Percentiles rank a stretch among this genome's conserved stretches.
These are phyloP conservation scores for Solanum arcanum DNA, from an alignment of 257 asterid genomes.

Conservation along the genomic window DNA sequence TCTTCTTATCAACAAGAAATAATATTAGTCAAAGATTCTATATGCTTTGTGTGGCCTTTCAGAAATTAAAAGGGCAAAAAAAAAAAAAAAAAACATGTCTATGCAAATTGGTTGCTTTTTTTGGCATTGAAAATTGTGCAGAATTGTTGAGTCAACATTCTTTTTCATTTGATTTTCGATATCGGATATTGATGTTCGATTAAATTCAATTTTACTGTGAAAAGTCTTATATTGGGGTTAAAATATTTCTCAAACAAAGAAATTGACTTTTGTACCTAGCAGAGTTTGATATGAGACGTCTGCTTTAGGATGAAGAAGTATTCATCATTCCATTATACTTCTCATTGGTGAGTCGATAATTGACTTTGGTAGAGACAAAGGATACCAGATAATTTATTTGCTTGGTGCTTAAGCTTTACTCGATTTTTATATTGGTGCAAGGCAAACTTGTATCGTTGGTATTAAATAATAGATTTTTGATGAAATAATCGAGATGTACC, in stretches of 20 bases:
- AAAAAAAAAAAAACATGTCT: not conserved
- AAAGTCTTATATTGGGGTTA: not conserved
- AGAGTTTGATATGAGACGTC: not conserved
- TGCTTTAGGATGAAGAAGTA: too few relatives aligned
- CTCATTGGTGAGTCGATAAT: not conserved
- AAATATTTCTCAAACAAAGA: not conserved
- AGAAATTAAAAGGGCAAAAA: not conserved
- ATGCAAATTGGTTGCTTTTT: not conserved
- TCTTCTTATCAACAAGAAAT: not conserved
- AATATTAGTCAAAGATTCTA: not conserved
- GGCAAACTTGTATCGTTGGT: not conserved
- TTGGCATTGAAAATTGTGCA: not conserved
- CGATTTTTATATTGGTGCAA: not conserved
- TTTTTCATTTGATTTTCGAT: not conserved
- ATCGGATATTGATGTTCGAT: accelerated
- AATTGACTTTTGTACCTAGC: too few relatives aligned
- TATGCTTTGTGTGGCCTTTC: not conserved
- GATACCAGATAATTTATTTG: not conserved
- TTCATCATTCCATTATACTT: too few relatives aligned
- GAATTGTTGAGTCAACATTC: not conserved
- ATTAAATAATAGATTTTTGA: not conserved
- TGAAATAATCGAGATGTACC: not conserved
- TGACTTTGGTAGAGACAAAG: not conserved
- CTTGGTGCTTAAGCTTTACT: not conserved
- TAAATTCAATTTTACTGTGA: not conserved